Conservation (phyloP, 2,329 filamentous ascomycete species). For the Penicillium sp. region DNA sequence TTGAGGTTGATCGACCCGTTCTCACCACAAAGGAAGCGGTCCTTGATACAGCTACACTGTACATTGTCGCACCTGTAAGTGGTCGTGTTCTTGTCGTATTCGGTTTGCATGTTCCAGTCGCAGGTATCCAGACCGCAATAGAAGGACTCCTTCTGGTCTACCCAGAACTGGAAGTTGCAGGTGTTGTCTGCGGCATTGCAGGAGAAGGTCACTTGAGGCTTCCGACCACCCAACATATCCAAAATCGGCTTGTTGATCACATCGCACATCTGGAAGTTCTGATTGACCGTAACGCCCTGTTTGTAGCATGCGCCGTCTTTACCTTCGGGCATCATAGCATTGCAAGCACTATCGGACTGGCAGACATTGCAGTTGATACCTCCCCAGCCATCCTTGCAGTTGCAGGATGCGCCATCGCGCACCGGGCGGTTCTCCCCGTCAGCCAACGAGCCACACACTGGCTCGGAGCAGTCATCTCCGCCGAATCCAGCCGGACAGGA, state of each 20-base stretch:
- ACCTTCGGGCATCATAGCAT: conserved; percentile 76
- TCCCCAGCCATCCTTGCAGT: conserved; percentile 88
- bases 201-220: conserved; percentile 90
- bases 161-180: conserved; percentile 99
- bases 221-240: conserved; percentile 74
- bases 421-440: conserved; percentile 74
- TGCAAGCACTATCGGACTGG: conserved; percentile 73
- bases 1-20: conserved; percentile 85
- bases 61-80: conserved; percentile 80
- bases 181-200: conserved; percentile 69
- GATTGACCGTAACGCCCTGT: conserved; percentile 80
- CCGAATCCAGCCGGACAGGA: conserved; percentile 88
- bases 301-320: conserved; percentile 87
- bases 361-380: conserved; percentile 99
- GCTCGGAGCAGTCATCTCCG: conserved; percentile 85
- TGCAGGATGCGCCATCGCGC: conserved; percentile 65
- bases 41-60: conserved; percentile 79
- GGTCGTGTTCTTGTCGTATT: conserved; percentile 70
- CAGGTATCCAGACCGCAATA: conserved; percentile 87
- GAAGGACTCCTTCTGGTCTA: conserved; percentile 89
- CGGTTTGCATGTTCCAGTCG: conserved; percentile 63
- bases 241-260: conserved; percentile 95
- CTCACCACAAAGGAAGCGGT: conserved; percentile 89
- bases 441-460: conserved; percentile 84
- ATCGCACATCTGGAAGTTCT: conserved; percentile 97